A percentile compares a stretch with the other conserved stretches of the same genome.
phyloP scores from a whole-genome alignment of 805 yeast genomes.

The Kodamaea nitidulidarum region DNA sequence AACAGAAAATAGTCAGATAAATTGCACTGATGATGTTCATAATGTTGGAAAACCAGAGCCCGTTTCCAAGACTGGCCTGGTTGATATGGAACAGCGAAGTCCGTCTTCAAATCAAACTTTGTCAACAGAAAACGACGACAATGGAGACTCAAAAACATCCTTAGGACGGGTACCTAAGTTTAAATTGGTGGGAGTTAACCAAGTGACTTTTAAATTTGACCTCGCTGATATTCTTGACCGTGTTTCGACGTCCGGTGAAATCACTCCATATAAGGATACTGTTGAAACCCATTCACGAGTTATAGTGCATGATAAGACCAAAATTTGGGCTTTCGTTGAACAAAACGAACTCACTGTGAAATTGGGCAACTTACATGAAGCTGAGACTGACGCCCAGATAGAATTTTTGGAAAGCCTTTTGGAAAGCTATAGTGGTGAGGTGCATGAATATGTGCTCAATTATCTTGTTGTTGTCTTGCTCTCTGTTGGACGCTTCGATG shows the following conservation, averaged over 20 bases:
- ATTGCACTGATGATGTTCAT: too few relatives aligned
- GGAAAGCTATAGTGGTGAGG: neutral
- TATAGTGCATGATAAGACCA: constrained; percentile 4
- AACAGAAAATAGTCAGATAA: too few relatives aligned
- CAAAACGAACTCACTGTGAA: neutral
- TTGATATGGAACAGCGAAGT: too few relatives aligned
- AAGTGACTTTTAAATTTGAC: neutral
- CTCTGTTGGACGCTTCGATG: constrained; percentile 3
- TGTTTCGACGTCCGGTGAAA: neutral
- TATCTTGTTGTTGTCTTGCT: constrained; percentile 5
- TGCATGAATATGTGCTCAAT: constrained; percentile 10
- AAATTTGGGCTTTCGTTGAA: constrained; percentile 11
- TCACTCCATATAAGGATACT: neutral
- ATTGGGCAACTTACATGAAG: constrained; percentile 1
- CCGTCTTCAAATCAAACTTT: too few relatives aligned
- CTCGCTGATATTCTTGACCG: neutral
- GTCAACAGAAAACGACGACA: neutral
- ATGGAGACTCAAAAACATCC: too few relatives aligned
- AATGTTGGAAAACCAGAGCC: too few relatives aligned
- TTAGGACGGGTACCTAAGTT: neutral
- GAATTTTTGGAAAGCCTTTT: neutral
- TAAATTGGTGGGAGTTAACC: neutral
- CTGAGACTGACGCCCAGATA: neutral
- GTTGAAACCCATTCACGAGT: constrained; percentile 1
- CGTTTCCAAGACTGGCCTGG: too few relatives aligned